Conservation (phyloP, 495 filamentous ascomycete genomes). For the Podospora pseudopauciseta region DNA sequence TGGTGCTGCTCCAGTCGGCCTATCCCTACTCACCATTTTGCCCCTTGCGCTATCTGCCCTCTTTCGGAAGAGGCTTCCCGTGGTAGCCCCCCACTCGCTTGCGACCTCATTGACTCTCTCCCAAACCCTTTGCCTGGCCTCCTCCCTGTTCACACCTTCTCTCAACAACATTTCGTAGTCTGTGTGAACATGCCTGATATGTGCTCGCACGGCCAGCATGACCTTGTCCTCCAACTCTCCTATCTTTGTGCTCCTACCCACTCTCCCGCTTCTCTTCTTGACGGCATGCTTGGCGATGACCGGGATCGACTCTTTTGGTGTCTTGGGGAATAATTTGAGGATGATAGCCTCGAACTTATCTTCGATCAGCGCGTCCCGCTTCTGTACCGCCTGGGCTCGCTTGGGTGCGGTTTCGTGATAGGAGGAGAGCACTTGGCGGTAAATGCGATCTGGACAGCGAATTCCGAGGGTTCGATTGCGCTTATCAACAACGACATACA, state of each 20-base stretch:
- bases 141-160: slow-evolving; percentile 9
- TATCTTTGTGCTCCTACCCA: slow-evolving; percentile 31
- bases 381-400: slow-evolving; percentile 27
- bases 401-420: slow-evolving; percentile 26
- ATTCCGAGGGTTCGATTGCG: slow-evolving; percentile 29
- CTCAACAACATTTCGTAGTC: slow-evolving; percentile 34
- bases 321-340: slow-evolving; percentile 29
- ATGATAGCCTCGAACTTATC: slow-evolving; percentile 28
- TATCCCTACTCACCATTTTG: background rate
- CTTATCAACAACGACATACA: slow-evolving; percentile 36
- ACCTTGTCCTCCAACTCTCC: slow-evolving; percentile 31
- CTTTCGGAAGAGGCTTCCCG: background rate
- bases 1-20: too few relatives aligned
- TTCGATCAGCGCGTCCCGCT: slow-evolving; percentile 30
- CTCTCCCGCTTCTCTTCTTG: slow-evolving; percentile 33
- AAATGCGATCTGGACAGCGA: slow-evolving; percentile 35
- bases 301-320: slow-evolving; percentile 24
- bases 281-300: slow-evolving; percentile 29
- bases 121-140: slow-evolving; percentile 22
- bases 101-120: slow-evolving; percentile 23
- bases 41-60: background rate
- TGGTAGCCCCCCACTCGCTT: slow-evolving; percentile 18
- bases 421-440: slow-evolving; percentile 24
- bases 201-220: slow-evolving; percentile 34
- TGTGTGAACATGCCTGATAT: slow-evolving; percentile 41